phyloP scores from a whole-genome alignment of 2,329 filamentous ascomycete genomes.

The Fusarium equiseti region DNA sequence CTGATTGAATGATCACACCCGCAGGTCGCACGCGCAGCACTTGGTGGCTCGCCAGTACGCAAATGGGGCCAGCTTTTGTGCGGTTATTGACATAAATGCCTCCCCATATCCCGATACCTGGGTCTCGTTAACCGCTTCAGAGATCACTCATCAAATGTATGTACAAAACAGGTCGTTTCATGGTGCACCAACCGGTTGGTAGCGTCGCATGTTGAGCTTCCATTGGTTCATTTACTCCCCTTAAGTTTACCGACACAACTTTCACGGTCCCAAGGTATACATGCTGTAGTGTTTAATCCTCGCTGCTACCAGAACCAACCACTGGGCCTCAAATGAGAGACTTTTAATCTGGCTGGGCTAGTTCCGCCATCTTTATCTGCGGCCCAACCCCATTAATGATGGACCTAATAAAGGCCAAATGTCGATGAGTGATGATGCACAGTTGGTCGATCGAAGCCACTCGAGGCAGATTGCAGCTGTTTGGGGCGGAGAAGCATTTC shows the following conservation, averaged over 20 bases:
- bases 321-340: conserved; percentile 16
- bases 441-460: conserved; percentile 22
- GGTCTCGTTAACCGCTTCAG: conserved; percentile 10
- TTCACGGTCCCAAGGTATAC: conserved; percentile 21
- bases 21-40: conserved; percentile 20
- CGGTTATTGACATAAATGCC: conserved; percentile 4
- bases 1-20: conserved; percentile 16
- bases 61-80: conserved; percentile 10
- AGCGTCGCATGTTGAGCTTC: conserved; percentile 4
- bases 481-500: conserved; percentile 8
- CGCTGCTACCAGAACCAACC: conserved; percentile 30
- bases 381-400: conserved; percentile 21
- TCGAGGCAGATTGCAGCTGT: conserved; percentile 10
- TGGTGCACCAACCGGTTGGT: conserved; percentile 32
- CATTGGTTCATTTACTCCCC: conserved; percentile 25
- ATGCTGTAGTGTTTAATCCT: conserved; percentile 28
- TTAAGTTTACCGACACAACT: conserved; percentile 24
- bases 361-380: conserved; percentile 3
- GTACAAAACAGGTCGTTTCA: conserved; percentile 27
- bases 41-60: conserved; percentile 9
- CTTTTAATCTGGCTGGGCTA: conserved; percentile 9
- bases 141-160: conserved; percentile 8
- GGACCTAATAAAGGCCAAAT: conserved; percentile 1
- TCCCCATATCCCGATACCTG: neutral
- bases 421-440: conserved; percentile 19